Base-by-base conservation (phyloP, 345 rosid genomes). In the Crucihimalaya himalaica region DNA sequence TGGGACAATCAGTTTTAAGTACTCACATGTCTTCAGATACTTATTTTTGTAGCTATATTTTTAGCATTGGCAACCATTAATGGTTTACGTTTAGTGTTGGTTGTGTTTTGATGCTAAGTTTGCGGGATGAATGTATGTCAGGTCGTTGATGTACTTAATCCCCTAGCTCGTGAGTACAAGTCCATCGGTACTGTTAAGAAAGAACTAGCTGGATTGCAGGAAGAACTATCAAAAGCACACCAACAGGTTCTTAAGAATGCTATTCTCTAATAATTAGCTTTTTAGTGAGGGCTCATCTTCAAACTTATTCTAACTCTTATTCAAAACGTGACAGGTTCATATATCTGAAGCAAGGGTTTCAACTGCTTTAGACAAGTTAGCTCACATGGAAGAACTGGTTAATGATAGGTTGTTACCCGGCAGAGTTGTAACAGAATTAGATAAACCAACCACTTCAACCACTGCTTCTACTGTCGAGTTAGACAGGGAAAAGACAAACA, bases 91-190 rank as follows among this genome's bases (percentile, higher is more conserved):
- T 54, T 2, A 20, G 54, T 40, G 10, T n/a, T 29, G 56, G 43
- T 20, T 71, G 39, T 31, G 55, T 34, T 68, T 65, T 68, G 19
- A 29, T 65, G 18, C 3, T 20, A 51, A n/a, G 34, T 42, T 4
- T 28, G 48, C 47, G 63, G 4, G 20, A 65, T 56, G 68, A 60
- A 63, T 34, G 40, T 75, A 3, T 76, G 53, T 79, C 63, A 94
- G 98, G 97, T 95, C 8, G 99, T 95, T 46, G 99, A 95, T 67
- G 99, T 92, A 73, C 77, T 95, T 54, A 92, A 95, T 87, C 99
- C 99, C 52, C 64, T 92, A 65, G 99, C 99, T 47, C 99, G 97
- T n/a, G 96, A 95, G 25, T 95, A 81, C 83, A 92, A 95, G 79
- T 92, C 99, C 3, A 82, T 95, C 12, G 97, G 97, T 70, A 89